Conservation (phyloP, 2,329 filamentous ascomycete species). For the Clonostachys rosea region DNA sequence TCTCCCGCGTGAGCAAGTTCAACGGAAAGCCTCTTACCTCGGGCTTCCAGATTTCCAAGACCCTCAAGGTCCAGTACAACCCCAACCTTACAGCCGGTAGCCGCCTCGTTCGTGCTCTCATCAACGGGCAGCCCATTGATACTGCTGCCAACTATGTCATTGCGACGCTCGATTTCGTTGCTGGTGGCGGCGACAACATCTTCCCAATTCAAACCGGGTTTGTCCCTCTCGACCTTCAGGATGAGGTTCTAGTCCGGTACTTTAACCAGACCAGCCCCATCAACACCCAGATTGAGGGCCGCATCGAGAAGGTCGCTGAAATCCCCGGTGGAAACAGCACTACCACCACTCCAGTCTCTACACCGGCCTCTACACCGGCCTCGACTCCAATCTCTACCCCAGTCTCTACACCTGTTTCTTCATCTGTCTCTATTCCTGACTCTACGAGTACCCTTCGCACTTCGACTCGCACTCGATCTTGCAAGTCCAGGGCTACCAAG, state of each 20-base stretch:
- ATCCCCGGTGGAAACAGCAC: too few relatives aligned
- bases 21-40: slow-evolving; percentile 48
- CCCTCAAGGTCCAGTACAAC: slow-evolving; percentile 54
- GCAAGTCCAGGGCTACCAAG: too few relatives aligned
- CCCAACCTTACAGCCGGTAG: slow-evolving; percentile 39
- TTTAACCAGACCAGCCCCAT: too few relatives aligned
- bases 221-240: slow-evolving; percentile 44
- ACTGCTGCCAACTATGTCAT: slow-evolving; percentile 43
- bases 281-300: too few relatives aligned
- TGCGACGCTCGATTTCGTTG: slow-evolving; percentile 60
- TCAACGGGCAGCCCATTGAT: slow-evolving; percentile 43
- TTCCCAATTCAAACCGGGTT: slow-evolving; percentile 32
- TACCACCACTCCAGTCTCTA: too few relatives aligned
- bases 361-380: too few relatives aligned
- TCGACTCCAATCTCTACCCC: too few relatives aligned
- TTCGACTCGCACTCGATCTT: too few relatives aligned
- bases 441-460: too few relatives aligned
- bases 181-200: slow-evolving; percentile 60
- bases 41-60: slow-evolving; percentile 55
- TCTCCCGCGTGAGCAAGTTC: slow-evolving; percentile 47
- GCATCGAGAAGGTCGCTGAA: too few relatives aligned
- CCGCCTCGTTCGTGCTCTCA: slow-evolving; percentile 45
- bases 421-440: too few relatives aligned
- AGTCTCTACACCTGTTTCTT: too few relatives aligned
- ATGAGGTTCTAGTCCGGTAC: slow-evolving; percentile 48